Percentiles rank a stretch among this genome's conserved stretches.
phyloP scores from a whole-genome alignment of 2,329 filamentous ascomycete species.

The Periconia sp. region DNA sequence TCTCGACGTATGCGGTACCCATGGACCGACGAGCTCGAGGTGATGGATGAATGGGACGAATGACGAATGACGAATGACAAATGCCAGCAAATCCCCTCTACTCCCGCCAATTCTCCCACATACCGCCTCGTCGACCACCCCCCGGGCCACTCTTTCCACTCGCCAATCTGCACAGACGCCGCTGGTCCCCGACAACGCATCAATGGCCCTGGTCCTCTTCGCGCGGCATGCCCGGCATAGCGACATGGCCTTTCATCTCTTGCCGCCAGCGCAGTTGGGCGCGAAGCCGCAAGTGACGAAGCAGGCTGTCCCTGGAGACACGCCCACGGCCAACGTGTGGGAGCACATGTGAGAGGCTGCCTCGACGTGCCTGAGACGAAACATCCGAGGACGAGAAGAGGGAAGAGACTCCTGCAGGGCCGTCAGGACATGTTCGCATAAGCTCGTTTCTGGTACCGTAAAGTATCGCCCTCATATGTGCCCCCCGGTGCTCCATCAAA shows the following conservation, averaged over 20 bases:
- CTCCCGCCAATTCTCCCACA: too few relatives aligned
- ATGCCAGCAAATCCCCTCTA: too few relatives aligned
- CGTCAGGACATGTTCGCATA: slow-evolving; percentile 4
- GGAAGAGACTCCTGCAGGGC: not conserved
- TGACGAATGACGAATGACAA: too few relatives aligned
- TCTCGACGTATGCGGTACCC: too few relatives aligned
- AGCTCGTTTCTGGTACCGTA: slow-evolving; percentile 10
- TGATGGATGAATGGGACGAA: too few relatives aligned
- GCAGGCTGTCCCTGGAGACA: slow-evolving; percentile 11
- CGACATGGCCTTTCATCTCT: slow-evolving; percentile 25
- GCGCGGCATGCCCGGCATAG: slow-evolving; percentile 17
- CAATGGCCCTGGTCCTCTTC: slow-evolving; percentile 17
- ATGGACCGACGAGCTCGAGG: too few relatives aligned
- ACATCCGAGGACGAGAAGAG: slow-evolving; percentile 13
- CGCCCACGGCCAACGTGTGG: slow-evolving; percentile 2
- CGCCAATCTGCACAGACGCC: slow-evolving; percentile 27
- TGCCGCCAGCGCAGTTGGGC: slow-evolving; percentile 19
- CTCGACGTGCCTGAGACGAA: slow-evolving; percentile 25
- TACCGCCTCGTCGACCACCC: too few relatives aligned
- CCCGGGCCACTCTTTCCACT: slow-evolving; percentile 26
- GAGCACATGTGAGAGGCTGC: slow-evolving; percentile 21
- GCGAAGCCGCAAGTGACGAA: slow-evolving; percentile 5
- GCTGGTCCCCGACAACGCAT: slow-evolving; percentile 30
- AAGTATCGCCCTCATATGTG: slow-evolving; percentile 8
- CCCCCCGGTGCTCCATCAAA: too few relatives aligned